Base-by-base conservation (phyloP, 257 asterid species). In the Solanum okadae region DNA sequence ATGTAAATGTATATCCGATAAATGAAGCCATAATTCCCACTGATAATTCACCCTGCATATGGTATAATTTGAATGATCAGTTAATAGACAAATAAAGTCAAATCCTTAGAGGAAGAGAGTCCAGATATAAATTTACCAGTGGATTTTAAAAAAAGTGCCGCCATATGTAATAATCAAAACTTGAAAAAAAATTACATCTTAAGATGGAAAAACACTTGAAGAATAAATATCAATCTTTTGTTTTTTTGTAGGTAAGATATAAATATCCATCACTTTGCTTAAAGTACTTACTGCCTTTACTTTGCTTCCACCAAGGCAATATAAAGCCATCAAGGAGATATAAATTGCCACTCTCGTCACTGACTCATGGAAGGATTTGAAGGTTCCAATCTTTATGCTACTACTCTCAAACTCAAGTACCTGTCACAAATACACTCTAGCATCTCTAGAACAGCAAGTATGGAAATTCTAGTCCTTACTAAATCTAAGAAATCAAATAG, bases 281-380 rank as follows among this genome's bases (percentile, higher is more conserved):
- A 52, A 90, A 82, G 87, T 92, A 85, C 98, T 93, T 96, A 97
- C 99, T 88, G 98, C 91, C 92, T 97, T 97, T 63, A 97, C 99
- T 97, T 97, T 96, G 96, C 96, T 94, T 92, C 99, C 99, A 87
- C 99, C 99, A 89, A 97, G 99, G 88, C 93, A 93, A 92, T 97
- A 96, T 87, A 97, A 92, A 85, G 98, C 94, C 95, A 95, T 92
- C 91, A 97, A 91, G 90, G 99, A 96, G 86, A 96, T 90, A 87
- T 97, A 97, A 83, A 97, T 97, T 68, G 99, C 99, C 90, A 97
- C 92, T 92, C 98, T 91, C 13, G 99, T 97, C 92, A 97, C 88
- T 84, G 99, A 97, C 88, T 97, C 99, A 35, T 97, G 96, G 88
- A 97, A 87, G 91, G 99, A 97, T 90, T 95, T 97, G 87, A 96